phyloP scores from a whole-genome alignment of 176 grass and related monocot species.

The Oryza rufipogon region DNA sequence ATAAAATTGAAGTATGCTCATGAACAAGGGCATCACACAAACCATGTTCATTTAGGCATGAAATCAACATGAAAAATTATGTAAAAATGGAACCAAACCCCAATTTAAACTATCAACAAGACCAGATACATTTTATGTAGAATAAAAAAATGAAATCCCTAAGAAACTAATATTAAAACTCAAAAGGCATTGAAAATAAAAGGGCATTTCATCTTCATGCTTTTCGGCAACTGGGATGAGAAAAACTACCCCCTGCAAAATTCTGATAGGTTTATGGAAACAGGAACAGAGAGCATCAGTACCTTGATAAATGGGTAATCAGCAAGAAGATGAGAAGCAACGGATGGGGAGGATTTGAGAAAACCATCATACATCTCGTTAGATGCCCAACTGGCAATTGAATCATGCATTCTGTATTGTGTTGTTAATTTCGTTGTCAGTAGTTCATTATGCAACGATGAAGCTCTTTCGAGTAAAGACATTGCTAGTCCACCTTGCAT shows the following conservation, averaged over 20 bases:
- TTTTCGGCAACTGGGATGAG: background rate
- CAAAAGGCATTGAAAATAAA: background rate
- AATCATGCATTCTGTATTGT: conserved; percentile 89
- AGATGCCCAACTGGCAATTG: conserved; percentile 89
- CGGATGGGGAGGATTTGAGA: conserved; percentile 61
- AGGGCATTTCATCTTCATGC: too few species aligned
- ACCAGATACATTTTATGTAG: background rate
- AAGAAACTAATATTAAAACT: background rate
- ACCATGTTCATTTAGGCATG: background rate
- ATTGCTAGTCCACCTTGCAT: conserved; percentile 77
- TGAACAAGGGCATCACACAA: background rate
- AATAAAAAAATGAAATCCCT: background rate
- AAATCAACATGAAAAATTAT: background rate
- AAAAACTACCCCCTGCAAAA: conserved; percentile 12
- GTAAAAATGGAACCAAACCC: background rate
- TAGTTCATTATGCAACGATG: conserved; percentile 64
- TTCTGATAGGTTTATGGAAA: conserved; percentile 13
- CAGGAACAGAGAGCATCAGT: conserved; percentile 23
- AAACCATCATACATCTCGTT: conserved; percentile 85
- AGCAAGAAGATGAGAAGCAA: conserved; percentile 74
- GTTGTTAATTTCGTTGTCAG: conserved; percentile 64
- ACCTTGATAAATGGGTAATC: conserved; percentile 83
- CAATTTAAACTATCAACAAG: background rate
- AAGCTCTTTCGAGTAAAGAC: conserved; percentile 89
- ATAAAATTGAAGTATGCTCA: conserved; percentile 10